phyloP scores from a whole-genome alignment of 2,329 filamentous ascomycete genomes.

The Pseudocercospora cruenta region DNA sequence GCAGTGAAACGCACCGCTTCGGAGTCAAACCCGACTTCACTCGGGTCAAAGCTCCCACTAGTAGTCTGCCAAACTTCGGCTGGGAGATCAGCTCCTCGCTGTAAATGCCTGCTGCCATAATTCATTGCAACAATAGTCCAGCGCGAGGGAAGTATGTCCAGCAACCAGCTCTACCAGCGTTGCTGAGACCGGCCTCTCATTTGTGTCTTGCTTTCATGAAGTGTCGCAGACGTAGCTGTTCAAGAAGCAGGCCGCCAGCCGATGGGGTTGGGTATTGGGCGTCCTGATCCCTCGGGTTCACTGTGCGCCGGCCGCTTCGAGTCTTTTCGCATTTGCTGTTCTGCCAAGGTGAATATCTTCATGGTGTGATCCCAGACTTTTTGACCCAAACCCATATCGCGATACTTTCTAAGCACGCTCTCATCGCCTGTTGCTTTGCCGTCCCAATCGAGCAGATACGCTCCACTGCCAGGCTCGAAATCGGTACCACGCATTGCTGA shows the following conservation, averaged over 20 bases:
- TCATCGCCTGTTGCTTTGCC: conserved; percentile 41
- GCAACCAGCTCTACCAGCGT: background rate
- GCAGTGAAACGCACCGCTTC: background rate
- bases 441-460: conserved; percentile 45
- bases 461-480: conserved; percentile 40
- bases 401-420: conserved; percentile 37
- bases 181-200: background rate
- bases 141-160: background rate
- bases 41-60: background rate
- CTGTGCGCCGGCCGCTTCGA: conserved; percentile 34
- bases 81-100: background rate
- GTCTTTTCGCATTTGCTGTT: conserved; percentile 29
- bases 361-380: conserved; percentile 44
- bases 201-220: background rate
- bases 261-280: conserved; percentile 30
- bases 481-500: conserved; percentile 36
- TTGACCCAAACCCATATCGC: conserved; percentile 36
- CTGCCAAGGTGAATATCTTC: conserved; percentile 38
- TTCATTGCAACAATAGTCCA: background rate
- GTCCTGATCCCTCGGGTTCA: conserved; percentile 32
- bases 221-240: background rate
- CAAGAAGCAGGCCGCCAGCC: conserved; percentile 19
- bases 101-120: background rate
- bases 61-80: background rate
- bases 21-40: background rate